Evolutionary conservation across 192 early-diverging fungal genomes (phyloP).

Genomic region (Funneliformis geosporum): DNA sequence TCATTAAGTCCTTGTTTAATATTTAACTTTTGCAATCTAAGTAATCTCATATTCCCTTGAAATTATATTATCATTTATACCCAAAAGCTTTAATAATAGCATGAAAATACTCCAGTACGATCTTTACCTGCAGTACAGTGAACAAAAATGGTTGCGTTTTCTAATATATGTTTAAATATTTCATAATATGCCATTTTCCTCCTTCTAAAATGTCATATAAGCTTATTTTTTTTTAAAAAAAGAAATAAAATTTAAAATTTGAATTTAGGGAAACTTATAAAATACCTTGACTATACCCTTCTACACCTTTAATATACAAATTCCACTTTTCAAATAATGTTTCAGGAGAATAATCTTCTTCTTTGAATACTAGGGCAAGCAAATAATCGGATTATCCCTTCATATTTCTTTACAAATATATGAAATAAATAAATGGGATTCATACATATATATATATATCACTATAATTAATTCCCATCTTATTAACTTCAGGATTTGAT

Average conservation of each 20-base stretch:
- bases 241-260: not conserved
- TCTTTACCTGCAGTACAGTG: conserved; percentile 78
- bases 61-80: conserved; percentile 68
- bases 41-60: conserved; percentile 66
- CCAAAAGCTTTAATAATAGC: conserved; percentile 58
- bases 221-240: too few relatives aligned
- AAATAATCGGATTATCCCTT: conserved; percentile 35
- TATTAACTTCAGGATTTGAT: conserved; percentile 44
- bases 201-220: not conserved
- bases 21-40: not conserved
- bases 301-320: conserved; percentile 46
- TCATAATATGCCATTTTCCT: not conserved
- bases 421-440: not conserved
- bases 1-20: too few relatives aligned
- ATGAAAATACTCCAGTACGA: conserved; percentile 64
- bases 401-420: conserved; percentile 19
- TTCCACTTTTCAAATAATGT: conserved; percentile 50
- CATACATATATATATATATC: too few relatives aligned
- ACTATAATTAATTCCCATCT: conserved; percentile 39
- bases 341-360: conserved; percentile 47
- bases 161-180: conserved; percentile 3
- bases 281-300: conserved; percentile 45
- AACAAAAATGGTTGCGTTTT: conserved; percentile 51
- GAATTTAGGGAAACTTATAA: not conserved
- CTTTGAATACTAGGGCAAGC: conserved; percentile 44